A percentile compares a stretch with the other conserved stretches of the same genome.
These are phyloP conservation scores for Jasminum sambac DNA, from an alignment of 257 asterid species.

Conservation along the genomic window DNA sequence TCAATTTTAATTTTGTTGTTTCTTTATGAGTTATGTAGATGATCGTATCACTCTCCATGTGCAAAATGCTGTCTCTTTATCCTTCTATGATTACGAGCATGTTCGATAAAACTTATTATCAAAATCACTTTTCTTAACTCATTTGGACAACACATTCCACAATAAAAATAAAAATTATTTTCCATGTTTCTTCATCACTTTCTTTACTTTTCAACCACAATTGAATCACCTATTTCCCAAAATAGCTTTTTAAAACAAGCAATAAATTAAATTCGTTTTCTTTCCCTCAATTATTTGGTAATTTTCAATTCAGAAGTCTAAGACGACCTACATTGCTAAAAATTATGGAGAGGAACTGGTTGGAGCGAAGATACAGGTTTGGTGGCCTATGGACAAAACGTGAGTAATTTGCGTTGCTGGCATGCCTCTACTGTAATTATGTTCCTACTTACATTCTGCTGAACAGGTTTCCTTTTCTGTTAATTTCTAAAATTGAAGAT, in stretches of 20 bases:
- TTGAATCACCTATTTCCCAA: too few species aligned
- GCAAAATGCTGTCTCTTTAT: too few species aligned
- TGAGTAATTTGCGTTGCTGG: slow-evolving; percentile 28
- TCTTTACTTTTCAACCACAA: too few species aligned
- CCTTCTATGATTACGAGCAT: too few species aligned
- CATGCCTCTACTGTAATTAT: slow-evolving; percentile 6
- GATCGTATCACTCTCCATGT: slow-evolving; percentile 24
- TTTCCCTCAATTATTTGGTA: neutral
- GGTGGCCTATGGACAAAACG: slow-evolving; percentile 63
- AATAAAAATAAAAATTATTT: too few species aligned
- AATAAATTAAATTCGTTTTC: neutral
- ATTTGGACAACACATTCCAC: too few species aligned
- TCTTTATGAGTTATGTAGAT: slow-evolving; percentile 27
- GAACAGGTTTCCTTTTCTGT: neutral
- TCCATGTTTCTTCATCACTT: too few species aligned
- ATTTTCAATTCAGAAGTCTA: slow-evolving; percentile 32
- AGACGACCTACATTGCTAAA: slow-evolving; percentile 20
- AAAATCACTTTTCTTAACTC: too few species aligned
- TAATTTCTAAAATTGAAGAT: slow-evolving; percentile 21
- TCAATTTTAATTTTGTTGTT: neutral
- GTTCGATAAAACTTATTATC: too few species aligned
- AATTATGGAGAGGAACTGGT: slow-evolving; percentile 34
- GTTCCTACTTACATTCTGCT: slow-evolving; percentile 8
- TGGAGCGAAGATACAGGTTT: slow-evolving; percentile 43
- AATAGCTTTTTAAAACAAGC: too few species aligned